phyloP scores from a whole-genome alignment of 192 early-diverging fungal genomes.

The Allomyces macrogynus region DNA sequence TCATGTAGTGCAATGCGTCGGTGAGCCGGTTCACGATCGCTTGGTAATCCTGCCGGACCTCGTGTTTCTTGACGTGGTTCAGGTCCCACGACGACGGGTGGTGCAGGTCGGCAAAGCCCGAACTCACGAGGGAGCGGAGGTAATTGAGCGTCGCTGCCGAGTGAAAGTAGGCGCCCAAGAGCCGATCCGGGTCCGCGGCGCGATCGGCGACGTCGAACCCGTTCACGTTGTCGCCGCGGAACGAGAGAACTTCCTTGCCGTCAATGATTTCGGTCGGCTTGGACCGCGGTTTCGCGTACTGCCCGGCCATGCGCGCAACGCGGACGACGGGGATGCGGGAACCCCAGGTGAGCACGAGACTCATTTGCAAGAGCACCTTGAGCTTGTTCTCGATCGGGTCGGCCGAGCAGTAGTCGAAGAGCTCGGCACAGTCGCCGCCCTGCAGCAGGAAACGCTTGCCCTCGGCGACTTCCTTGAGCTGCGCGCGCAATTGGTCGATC shows the following conservation, averaged over 20 bases:
- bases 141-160: slow-evolving; percentile 93
- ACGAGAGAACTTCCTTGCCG: slow-evolving; percentile 65
- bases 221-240: slow-evolving; percentile 96
- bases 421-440: slow-evolving; percentile 96
- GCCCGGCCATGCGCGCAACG: slow-evolving; percentile 95
- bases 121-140: slow-evolving; percentile 58
- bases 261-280: slow-evolving; percentile 70
- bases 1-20: slow-evolving; percentile 86
- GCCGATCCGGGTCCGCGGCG: slow-evolving; percentile 74
- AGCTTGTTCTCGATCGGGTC: slow-evolving; percentile 84
- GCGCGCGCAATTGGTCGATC: slow-evolving; percentile 59
- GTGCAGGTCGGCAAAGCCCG: slow-evolving; percentile 83
- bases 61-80: slow-evolving; percentile 59
- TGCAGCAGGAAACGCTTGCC: slow-evolving; percentile 87
- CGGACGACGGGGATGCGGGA: slow-evolving; percentile 78
- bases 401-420: slow-evolving; percentile 93
- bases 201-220: slow-evolving; percentile 73
- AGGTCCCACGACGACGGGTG: slow-evolving; percentile 75
- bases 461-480: slow-evolving; percentile 72
- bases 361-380: slow-evolving; percentile 95
- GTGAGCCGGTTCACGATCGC: slow-evolving; percentile 65
- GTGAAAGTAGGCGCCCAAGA: slow-evolving; percentile 86
- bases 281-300: slow-evolving; percentile 95
- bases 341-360: slow-evolving; percentile 83
- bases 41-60: slow-evolving; percentile 72